phyloP scores from a whole-genome alignment of 768 basidiomycete genomes.

The Suillus fuscotomentosus region DNA sequence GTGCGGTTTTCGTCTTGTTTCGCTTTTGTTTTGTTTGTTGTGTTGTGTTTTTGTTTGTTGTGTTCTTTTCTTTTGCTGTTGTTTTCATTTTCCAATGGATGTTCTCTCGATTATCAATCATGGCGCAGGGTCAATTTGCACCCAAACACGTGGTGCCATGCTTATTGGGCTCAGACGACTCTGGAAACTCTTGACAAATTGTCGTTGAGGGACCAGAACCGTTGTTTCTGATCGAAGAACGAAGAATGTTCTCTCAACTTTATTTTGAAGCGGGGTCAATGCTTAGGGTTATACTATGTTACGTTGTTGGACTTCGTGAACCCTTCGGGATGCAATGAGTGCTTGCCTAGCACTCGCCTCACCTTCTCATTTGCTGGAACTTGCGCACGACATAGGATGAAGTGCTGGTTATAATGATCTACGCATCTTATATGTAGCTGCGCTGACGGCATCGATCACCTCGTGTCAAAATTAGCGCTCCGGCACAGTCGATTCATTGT shows the following conservation, averaged over 20 bases:
- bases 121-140: background rate
- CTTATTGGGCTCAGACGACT: background rate
- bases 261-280: background rate
- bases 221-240: background rate
- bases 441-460: background rate
- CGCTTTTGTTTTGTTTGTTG: background rate
- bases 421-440: background rate
- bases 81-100: background rate
- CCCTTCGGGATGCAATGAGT: background rate
- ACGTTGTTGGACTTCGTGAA: background rate
- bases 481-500: background rate
- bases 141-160: background rate
- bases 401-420: background rate
- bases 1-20: conserved; percentile 3
- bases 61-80: too few species aligned
- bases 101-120: background rate
- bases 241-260: background rate
- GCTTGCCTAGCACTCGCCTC: background rate
- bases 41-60: background rate
- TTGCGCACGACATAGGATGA: background rate
- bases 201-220: too few species aligned
- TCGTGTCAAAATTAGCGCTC: background rate
- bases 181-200: too few species aligned
- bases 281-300: background rate
- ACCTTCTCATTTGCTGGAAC: background rate